phyloP scores from a whole-genome alignment of 441 rosid genomes.

The Oxalis stricta region DNA sequence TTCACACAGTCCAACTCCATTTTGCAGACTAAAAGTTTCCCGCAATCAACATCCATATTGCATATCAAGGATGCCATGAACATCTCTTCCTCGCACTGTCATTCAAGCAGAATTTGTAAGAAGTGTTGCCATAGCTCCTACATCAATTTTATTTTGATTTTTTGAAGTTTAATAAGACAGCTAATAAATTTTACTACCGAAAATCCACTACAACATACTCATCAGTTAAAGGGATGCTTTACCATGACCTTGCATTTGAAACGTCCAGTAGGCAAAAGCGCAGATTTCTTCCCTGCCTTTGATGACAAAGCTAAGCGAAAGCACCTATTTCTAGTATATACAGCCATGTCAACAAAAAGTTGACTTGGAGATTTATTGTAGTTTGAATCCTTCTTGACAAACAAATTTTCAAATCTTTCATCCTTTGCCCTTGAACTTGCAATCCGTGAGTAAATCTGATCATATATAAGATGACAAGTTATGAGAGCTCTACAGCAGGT shows the following conservation, averaged over 20 bases:
- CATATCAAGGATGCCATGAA: slow-evolving; percentile 89
- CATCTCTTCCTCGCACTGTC: slow-evolving; percentile 66
- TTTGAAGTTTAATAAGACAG: background rate
- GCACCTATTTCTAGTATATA: slow-evolving; percentile 87
- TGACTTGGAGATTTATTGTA: slow-evolving; percentile 31
- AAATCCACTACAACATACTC: slow-evolving; percentile 2
- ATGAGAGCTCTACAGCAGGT: slow-evolving; percentile 6
- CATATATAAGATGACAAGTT: slow-evolving; percentile 12
- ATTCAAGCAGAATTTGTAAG: slow-evolving; percentile 2
- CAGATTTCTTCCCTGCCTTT: slow-evolving; percentile 76
- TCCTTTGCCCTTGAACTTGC: slow-evolving; percentile 36
- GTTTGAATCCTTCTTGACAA: slow-evolving; percentile 57
- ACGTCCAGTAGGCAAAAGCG: slow-evolving; percentile 75
- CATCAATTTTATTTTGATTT: too few species aligned
- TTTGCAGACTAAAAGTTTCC: slow-evolving; percentile 82
- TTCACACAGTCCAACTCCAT: slow-evolving; percentile 80
- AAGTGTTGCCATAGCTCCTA: background rate
- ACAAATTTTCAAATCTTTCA: slow-evolving; percentile 36
- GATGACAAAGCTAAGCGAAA: slow-evolving; percentile 84
- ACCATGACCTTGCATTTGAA: slow-evolving; percentile 78
- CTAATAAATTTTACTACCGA: background rate
- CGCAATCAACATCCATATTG: slow-evolving; percentile 60
- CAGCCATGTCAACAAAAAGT: slow-evolving; percentile 81
- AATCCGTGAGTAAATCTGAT: slow-evolving; percentile 68
- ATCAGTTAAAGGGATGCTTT: slow-evolving; percentile 15